Conservation (phyloP, 2,329 filamentous ascomycete species). For the Colletotrichum orchidophilum region DNA sequence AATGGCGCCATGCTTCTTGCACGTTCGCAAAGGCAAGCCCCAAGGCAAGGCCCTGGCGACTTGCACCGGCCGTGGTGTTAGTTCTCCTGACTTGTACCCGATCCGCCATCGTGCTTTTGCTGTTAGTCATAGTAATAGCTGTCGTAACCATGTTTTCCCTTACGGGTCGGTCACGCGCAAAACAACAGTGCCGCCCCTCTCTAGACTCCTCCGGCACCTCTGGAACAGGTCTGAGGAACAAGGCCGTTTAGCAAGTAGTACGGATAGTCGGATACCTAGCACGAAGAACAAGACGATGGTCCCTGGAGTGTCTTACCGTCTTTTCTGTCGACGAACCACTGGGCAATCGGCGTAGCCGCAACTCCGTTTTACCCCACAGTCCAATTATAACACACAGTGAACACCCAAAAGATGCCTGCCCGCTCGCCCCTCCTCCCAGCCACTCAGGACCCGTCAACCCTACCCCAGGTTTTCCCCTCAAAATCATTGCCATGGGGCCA, state of each 20-base stretch:
- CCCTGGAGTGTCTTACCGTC: background rate
- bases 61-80: background rate
- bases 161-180: conserved; percentile 15
- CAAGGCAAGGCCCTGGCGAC: background rate
- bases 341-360: background rate
- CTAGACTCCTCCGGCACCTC: background rate
- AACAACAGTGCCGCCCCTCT: background rate
- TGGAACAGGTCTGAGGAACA: background rate
- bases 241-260: background rate
- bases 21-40: background rate
- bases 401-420: background rate
- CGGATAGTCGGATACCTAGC: no score
- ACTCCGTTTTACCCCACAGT: background rate
- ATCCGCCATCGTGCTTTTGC: conserved; percentile 7
- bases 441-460: conserved; percentile 13
- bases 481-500: background rate
- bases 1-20: conserved; percentile 6
- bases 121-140: conserved; percentile 6
- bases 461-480: conserved; percentile 29
- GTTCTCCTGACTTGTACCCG: conserved; percentile 3
- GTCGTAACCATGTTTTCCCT: background rate
- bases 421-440: no score
- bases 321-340: background rate
- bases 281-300: no score
- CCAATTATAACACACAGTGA: background rate